These are phyloP conservation scores for Cocos nucifera DNA, from an alignment of 176 grass and related monocot genomes.

Conservation along the genomic window DNA sequence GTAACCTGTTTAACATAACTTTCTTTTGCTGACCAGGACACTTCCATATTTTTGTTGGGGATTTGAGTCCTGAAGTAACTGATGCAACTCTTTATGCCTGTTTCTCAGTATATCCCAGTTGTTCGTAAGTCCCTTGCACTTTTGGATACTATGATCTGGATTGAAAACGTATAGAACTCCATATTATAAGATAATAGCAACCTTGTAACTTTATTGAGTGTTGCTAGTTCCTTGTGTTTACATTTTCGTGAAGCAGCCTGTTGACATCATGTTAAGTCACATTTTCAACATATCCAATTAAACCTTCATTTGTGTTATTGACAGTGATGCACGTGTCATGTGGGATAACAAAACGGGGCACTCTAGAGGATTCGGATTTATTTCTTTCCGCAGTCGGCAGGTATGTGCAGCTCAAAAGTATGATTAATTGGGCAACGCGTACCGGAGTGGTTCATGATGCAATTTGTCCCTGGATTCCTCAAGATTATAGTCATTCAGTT, in stretches of 20 bases:
- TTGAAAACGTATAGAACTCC: background rate
- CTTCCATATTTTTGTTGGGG: constrained; percentile 92
- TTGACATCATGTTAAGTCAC: no score
- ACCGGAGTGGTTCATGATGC: no score
- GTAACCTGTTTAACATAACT: constrained; percentile 7
- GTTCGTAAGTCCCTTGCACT: constrained; percentile 62
- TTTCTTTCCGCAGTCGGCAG: constrained; percentile 78
- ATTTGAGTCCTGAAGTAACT: constrained; percentile 87
- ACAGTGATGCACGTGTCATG: constrained; percentile 81
- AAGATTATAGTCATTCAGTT: no score
- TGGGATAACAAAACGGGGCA: constrained; percentile 88
- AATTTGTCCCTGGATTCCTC: no score
- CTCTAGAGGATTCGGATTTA: constrained; percentile 87
- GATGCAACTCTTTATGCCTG: constrained; percentile 83
- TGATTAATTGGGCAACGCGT: no score
- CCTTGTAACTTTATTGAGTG: background rate
- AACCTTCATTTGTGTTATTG: no score
- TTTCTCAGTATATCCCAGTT: constrained; percentile 77
- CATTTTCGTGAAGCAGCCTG: no score
- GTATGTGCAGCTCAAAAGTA: constrained; percentile 9
- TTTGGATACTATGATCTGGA: constrained; percentile 18
- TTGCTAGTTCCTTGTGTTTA: background rate
- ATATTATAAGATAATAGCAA: no score
- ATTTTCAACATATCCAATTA: background rate
- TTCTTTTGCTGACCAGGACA: constrained; percentile 57